A percentile compares a stretch with the other conserved stretches of the same genome.
Conservation (phyloP, 106 monocot genomes). For the Narthecium ossifragum region DNA sequence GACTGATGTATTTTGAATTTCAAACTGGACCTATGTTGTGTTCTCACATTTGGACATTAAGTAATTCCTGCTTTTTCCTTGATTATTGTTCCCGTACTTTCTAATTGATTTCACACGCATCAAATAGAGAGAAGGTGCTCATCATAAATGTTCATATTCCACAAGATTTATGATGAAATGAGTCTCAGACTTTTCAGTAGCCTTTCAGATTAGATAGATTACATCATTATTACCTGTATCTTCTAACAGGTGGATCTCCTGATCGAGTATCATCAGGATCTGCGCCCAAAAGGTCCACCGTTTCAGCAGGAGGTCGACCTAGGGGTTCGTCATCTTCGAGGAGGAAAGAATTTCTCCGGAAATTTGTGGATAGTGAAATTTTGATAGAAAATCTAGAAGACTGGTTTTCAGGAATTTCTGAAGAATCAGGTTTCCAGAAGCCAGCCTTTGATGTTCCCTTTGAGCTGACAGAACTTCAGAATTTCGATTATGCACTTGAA, state of each 20-base stretch:
- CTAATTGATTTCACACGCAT: no score
- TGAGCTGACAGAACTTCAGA: slow-evolving; percentile 73
- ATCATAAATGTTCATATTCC: no score
- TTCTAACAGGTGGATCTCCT: slow-evolving; percentile 61
- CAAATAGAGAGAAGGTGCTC: no score
- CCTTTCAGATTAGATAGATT: no score
- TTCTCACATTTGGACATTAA: no score
- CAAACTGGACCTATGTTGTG: no score
- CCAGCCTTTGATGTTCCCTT: slow-evolving; percentile 81
- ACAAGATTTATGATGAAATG: no score
- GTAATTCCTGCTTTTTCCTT: no score
- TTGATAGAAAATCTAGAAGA: slow-evolving; percentile 69
- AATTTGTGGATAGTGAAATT: slow-evolving; percentile 83
- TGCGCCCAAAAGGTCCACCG: slow-evolving; percentile 49
- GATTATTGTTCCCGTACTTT: no score
- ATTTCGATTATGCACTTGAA: slow-evolving; percentile 96
- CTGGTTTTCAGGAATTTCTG: slow-evolving; percentile 62
- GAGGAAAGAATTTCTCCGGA: slow-evolving; percentile 76
- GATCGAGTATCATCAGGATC: slow-evolving; percentile 45
- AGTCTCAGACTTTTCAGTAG: no score
- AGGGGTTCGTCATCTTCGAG: slow-evolving; percentile 56
- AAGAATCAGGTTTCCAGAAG: slow-evolving; percentile 37
- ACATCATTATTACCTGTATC: no score
- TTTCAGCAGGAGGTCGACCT: slow-evolving; percentile 32
- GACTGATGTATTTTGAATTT: no score